These are phyloP conservation scores for Gliomastix tumulicola DNA, from an alignment of 2,329 filamentous ascomycete species.

Conservation along the genomic window DNA sequence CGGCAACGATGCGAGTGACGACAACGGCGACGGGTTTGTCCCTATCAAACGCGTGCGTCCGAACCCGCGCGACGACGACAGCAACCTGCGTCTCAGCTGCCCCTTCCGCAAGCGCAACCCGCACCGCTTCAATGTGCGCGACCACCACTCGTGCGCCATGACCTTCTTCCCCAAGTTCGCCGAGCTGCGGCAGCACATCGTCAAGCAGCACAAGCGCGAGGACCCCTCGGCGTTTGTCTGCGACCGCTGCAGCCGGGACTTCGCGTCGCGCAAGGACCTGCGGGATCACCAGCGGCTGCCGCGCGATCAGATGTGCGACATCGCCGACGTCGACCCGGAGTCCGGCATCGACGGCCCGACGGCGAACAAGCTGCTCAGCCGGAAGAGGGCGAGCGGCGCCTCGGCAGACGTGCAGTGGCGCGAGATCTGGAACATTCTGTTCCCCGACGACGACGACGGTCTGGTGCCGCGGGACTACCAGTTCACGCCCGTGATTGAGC, in stretches of 20 bases:
- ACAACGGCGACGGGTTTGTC: conserved; percentile 18
- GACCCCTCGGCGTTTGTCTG: conserved; percentile 31
- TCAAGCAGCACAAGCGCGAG: conserved; percentile 33
- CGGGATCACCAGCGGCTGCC: conserved; percentile 30
- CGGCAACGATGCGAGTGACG: conserved; percentile 25
- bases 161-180: conserved; percentile 33
- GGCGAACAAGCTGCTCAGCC: conserved; percentile 28
- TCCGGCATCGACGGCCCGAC: conserved; percentile 31
- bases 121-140: conserved; percentile 35
- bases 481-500: conserved; percentile 31
- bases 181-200: conserved; percentile 34
- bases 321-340: conserved; percentile 29
- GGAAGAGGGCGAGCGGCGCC: conserved; percentile 28
- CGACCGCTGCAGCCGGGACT: conserved; percentile 31
- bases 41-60: conserved; percentile 20
- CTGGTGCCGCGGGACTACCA: conserved; percentile 9
- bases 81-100: conserved; percentile 31
- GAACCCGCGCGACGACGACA: conserved; percentile 24
- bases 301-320: conserved; percentile 32
- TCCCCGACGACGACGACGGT: conserved; percentile 29
- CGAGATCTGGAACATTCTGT: conserved; percentile 33
- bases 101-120: conserved; percentile 37
- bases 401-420: conserved; percentile 30
- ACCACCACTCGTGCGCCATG: conserved; percentile 35
- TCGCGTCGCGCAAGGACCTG: conserved; percentile 26